phyloP scores from a whole-genome alignment of 2,329 filamentous ascomycete species.

The Aspergillus jensenii region DNA sequence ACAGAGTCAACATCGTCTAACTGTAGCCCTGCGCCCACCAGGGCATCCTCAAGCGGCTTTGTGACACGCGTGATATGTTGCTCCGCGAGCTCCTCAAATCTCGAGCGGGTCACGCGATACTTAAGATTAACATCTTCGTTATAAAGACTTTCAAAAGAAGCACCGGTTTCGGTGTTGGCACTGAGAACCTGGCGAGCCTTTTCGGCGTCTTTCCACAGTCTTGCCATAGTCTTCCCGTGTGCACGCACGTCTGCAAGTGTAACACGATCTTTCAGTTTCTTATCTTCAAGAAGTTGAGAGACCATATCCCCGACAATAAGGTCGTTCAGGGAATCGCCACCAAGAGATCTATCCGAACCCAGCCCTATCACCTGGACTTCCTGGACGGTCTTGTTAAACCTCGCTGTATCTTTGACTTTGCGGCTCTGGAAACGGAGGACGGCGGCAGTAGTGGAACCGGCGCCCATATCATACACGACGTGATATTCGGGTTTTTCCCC shows the following conservation, averaged over 20 bases:
- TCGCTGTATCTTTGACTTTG: conserved; percentile 85
- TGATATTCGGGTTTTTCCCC: conserved; percentile 87
- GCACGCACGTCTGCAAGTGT: conserved; percentile 52
- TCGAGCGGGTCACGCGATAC: conserved; percentile 77
- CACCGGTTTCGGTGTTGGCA: conserved; percentile 79
- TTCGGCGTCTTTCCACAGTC: conserved; percentile 91
- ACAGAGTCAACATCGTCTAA: conserved; percentile 80
- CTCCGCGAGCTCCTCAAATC: conserved; percentile 77
- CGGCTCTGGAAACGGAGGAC: conserved; percentile 86
- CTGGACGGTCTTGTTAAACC: conserved; percentile 94
- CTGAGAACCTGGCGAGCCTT: conserved; percentile 84
- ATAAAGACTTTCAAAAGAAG: conserved; percentile 78
- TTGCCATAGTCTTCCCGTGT: conserved; percentile 82
- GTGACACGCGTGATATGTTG: conserved; percentile 67
- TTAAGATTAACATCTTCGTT: conserved; percentile 92
- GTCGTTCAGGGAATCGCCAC: conserved; percentile 84
- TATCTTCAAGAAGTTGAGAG: conserved; percentile 70
- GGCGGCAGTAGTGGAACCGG: conserved; percentile 88
- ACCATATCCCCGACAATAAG: conserved; percentile 90
- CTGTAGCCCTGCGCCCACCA: conserved; percentile 70
- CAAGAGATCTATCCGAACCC: conserved; percentile 86
- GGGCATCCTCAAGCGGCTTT: conserved; percentile 69
- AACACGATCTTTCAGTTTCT: conserved; percentile 48
- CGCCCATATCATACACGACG: conserved; percentile 96
- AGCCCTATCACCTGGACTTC: conserved; percentile 86